Percentiles rank a stretch among this genome's conserved stretches.
Evolutionary conservation across 75 land plant species (phyloP).

Genomic region (Azolla pinnata): DNA sequence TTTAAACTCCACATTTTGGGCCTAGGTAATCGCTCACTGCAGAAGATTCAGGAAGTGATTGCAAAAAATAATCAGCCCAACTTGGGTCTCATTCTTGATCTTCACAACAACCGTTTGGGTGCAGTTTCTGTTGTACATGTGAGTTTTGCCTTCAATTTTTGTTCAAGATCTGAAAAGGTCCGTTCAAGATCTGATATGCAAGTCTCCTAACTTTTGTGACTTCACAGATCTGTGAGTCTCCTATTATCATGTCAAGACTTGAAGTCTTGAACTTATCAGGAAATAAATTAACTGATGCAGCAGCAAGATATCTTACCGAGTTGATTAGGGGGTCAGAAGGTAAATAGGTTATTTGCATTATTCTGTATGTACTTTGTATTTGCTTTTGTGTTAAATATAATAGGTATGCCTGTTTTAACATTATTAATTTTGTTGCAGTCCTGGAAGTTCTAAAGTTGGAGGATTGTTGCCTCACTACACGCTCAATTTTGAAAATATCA

Average conservation of each 20-base stretch:
- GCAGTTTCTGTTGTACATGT: conserved; percentile 78
- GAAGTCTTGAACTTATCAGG: conserved; percentile 86
- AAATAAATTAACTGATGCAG: conserved; percentile 82
- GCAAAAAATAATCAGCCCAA: conserved; percentile 45
- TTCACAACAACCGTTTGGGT: conserved; percentile 75
- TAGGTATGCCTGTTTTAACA: not conserved
- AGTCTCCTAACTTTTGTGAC: not conserved
- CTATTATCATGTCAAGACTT: conserved; percentile 55
- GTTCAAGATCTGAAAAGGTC: conserved; percentile 8
- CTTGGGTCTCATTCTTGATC: conserved; percentile 63
- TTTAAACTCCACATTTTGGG: too few relatives aligned
- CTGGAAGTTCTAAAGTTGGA: conserved; percentile 70
- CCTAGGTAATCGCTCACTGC: conserved; percentile 78
- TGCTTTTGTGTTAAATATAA: not conserved
- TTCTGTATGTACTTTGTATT: not conserved
- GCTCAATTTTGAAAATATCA: conserved; percentile 60
- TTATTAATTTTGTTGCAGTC: conserved; percentile 28
- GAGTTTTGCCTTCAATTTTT: conserved; percentile 32
- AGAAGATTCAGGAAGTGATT: conserved; percentile 60
- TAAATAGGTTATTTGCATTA: conserved; percentile 8
- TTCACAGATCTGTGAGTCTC: conserved; percentile 66
- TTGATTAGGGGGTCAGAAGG: conserved; percentile 67
- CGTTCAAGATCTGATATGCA: not conserved
- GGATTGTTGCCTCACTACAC: conserved; percentile 69
- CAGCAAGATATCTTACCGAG: conserved; percentile 52